Evolutionary conservation across 139 green algal genomes (phyloP), one percentile per base, ranked within the genome.

Genomic region (Coelastrella sp.): DNA sequence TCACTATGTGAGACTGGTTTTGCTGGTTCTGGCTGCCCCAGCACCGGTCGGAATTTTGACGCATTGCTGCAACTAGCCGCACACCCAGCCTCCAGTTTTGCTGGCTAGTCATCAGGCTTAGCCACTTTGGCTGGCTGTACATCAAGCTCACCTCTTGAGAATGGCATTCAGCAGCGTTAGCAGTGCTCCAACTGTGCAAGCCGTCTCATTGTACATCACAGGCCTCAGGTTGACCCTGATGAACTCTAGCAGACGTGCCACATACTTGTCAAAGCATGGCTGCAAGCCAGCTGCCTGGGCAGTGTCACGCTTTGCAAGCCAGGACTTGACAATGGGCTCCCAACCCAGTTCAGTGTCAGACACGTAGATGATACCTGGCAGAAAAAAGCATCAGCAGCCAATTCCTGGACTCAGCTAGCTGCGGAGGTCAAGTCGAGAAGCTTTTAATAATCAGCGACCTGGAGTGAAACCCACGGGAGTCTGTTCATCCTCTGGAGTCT

Each of bases 351-450:
- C 98, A 5, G 86, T 92, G 76, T 97, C 95, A 13, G 95, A 97
- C 17, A 99, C 96, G 89, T 99, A 99, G 91, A 99, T 99, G 94
- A 99, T 99, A 68, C 98, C 88, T 91, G 73, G 19, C 32, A 16
- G 20, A n/a, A 7, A 86, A n/a, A 58, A 86, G 77, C 77, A 80
- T 16, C 74, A 80, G 23, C 74, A 60, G 64, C 1, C 32, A 47
- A 1, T 47, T 1, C 0, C 32, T 47, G 32, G 32, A 47, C 32
- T 47, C 32, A 47, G 32, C 32, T 47, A 47, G 32, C 32, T 47
- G 32, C 32, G 32, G 32, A 47, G 32, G 0, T 47, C 32, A 47
- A 47, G 32, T 47, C 32, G 1, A 47, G 32, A 47, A 47, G 32
- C 1, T 47, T 1, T 47, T 47, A 47, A 1, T 47, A 47, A 47